A percentile compares a stretch with the other conserved stretches of the same genome.
Conservation (phyloP, 176 grass and related monocot genomes). For the Rhipidocladum racemiflorum region DNA sequence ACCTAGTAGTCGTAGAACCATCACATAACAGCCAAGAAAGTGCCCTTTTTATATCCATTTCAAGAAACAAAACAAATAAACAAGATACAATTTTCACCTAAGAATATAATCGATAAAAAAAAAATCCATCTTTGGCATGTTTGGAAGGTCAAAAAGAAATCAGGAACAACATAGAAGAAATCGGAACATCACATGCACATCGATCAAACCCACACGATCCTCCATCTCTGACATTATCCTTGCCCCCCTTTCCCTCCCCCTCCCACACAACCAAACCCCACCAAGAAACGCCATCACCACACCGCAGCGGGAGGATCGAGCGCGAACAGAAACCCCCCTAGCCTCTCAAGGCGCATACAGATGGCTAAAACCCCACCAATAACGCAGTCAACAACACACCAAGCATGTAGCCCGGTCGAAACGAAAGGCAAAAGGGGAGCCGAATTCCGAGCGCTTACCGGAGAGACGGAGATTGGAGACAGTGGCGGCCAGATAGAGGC, state of each 20-base stretch:
- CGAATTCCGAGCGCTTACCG: constrained; percentile 20
- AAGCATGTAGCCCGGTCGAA: background rate
- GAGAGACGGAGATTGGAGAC: background rate
- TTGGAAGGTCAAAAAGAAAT: background rate
- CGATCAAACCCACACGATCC: background rate
- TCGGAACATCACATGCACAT: background rate
- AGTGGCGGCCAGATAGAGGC: background rate
- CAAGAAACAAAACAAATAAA: background rate
- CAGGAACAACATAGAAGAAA: background rate
- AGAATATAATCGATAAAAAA: background rate
- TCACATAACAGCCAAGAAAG: background rate
- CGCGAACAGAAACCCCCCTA: background rate
- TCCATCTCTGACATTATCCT: constrained; percentile 10
- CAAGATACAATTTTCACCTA: background rate
- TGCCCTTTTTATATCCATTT: background rate
- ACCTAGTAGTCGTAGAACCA: background rate
- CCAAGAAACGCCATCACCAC: constrained; percentile 14
- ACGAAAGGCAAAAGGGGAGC: background rate
- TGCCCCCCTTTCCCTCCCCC: background rate
- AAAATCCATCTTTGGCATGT: background rate
- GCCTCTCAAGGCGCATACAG: background rate
- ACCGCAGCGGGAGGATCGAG: background rate
- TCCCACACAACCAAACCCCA: constrained; percentile 9
- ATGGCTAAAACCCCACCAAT: background rate
- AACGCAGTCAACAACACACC: background rate